Base-by-base conservation (phyloP, 2,329 filamentous ascomycete species). In the Spiromastix sp. region DNA sequence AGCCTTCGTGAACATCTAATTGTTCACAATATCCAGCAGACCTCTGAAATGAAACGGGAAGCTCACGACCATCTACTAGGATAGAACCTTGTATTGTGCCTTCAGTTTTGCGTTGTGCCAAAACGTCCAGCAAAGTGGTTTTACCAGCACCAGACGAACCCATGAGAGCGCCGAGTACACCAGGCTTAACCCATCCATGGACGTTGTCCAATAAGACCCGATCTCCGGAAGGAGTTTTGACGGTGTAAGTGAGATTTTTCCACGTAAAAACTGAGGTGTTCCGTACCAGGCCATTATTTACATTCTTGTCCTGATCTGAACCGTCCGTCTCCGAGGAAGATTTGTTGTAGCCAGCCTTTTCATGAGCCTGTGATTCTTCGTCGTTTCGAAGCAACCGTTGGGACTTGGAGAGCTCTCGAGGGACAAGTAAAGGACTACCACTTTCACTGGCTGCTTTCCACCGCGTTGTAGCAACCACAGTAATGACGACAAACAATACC, bases 161-260 rank as follows among this genome's bases (percentile, higher is more conserved):
- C 85, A 93, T 93, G 2, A 93, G 68, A 21, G 84, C 85, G 8
- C 85, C 94, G 34, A 93, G 58, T 10, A 84, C 93, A 40, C 87
- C 87, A 3, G 87, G 86, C 60, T 93, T 91, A 41, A 94, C 85
- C 83, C 84, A 94, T 24, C 87, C 87, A 51, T 93, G 82, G 10
- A 94, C 83, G 43, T 89, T 68, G 48, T 94, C 80, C 41, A 95
- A 65, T 48, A 95, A 81, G 27, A 80, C 75, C 12, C 85, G 73
- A 2, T 70, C 63, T 48, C 87, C 76, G n/a, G 68, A 68, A 66
- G 91, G 91, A 61, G 93, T 85, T 48, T 75, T 74, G 53, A 85
- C 79, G 39, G 84, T 78, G 49, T 84, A 94, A 61, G 79, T 85
- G 2, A 93, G 79, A 48, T 89, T 71, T 44, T 78, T 72, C 85